A percentile compares a stretch with the other conserved stretches of the same genome.
phyloP scores from a whole-genome alignment of 441 rosid species.

The Jatropha podagrica region DNA sequence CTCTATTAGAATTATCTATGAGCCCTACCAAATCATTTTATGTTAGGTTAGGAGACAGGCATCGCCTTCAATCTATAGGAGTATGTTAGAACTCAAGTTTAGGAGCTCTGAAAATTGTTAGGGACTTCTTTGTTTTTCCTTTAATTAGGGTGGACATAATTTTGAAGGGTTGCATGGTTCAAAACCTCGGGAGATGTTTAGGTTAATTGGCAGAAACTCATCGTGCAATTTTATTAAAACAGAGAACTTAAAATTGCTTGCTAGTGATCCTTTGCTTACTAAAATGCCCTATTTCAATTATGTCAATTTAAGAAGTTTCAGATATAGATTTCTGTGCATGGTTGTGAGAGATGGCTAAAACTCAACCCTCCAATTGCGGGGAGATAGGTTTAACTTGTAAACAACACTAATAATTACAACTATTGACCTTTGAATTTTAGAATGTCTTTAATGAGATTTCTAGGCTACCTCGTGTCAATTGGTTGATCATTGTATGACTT shows the following conservation, averaged over 20 bases:
- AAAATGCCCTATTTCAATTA: no score
- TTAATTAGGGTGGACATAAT: no score
- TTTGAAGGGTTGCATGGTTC: no score
- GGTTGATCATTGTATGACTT: neutral
- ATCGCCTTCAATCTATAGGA: neutral
- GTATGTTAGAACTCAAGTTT: neutral
- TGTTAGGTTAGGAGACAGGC: neutral
- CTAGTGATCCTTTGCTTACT: neutral
- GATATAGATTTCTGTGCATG: no score
- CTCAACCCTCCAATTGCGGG: no score
- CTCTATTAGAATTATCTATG: neutral
- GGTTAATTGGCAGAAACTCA: no score
- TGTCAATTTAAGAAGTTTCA: no score
- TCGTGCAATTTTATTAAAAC: neutral
- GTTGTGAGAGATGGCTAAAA: neutral
- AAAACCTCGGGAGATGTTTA: no score
- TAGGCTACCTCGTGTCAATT: neutral
- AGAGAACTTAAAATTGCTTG: neutral
- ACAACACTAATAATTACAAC: no score
- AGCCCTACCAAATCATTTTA: neutral
- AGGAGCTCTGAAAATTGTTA: neutral
- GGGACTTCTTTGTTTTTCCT: neutral
- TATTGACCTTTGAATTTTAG: no score
- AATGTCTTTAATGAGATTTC: neutral
- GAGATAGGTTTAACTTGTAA: no score